phyloP scores from a whole-genome alignment of 1,284 basidiomycete genomes.

The Inonotus obliquus region DNA sequence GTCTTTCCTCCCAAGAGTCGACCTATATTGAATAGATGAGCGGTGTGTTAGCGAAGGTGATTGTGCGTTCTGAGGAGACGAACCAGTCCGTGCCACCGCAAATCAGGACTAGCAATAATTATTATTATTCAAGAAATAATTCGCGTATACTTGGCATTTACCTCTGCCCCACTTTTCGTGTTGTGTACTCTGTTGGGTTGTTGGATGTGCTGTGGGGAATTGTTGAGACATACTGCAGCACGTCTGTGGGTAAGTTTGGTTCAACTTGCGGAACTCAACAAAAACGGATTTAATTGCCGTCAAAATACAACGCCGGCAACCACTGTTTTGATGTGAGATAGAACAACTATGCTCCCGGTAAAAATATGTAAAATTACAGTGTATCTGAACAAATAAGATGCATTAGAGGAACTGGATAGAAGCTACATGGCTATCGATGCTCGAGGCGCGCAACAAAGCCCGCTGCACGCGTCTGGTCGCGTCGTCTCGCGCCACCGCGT shows the following conservation, averaged over 20 bases:
- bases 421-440: too few relatives aligned
- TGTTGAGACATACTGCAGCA: conserved; percentile 9
- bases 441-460: too few relatives aligned
- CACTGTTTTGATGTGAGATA: background rate
- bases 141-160: background rate
- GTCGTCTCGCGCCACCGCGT: background rate
- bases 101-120: conserved; percentile 55
- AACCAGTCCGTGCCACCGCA: conserved; percentile 86
- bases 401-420: background rate
- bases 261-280: background rate
- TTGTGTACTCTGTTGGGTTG: background rate
- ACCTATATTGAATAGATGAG: conserved; percentile 18
- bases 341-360: background rate
- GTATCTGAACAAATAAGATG: background rate
- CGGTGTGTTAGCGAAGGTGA: background rate
- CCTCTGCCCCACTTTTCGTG: conserved; percentile 18
- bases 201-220: background rate
- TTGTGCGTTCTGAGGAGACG: conserved; percentile 24
- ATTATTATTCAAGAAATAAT: background rate
- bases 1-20: conserved; percentile 31
- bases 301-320: background rate
- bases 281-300: background rate
- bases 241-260: conserved; percentile 2
- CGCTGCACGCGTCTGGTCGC: background rate
- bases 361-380: background rate